Conservation (phyloP, 2,329 filamentous ascomycete species). For the Byssochlamys sp. region DNA sequence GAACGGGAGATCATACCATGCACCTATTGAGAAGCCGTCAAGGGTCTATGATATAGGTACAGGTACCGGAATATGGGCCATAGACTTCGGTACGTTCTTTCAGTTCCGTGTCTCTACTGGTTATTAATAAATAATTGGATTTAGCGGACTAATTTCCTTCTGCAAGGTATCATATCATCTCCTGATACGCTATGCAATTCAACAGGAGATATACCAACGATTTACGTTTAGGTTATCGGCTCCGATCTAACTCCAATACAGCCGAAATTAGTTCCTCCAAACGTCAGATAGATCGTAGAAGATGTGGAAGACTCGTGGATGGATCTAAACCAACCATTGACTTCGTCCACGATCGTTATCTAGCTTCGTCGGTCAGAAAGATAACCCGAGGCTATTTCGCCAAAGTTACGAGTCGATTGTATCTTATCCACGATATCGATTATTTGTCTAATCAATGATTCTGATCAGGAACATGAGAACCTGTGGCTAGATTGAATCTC, state of each 20-base stretch:
- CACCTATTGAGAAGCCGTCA: conserved; percentile 10
- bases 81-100: conserved; percentile 9
- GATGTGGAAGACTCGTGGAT: too few relatives aligned
- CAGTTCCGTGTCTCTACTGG: conserved; percentile 1
- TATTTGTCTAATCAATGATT: too few relatives aligned
- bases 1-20: conserved; percentile 9
- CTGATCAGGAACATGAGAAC: too few relatives aligned
- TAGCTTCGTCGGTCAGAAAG: too few relatives aligned
- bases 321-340: too few relatives aligned
- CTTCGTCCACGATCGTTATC: too few relatives aligned
- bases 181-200: neutral
- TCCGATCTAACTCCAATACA: conserved; percentile 22
- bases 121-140: neutral
- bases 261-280: conserved; percentile 3
- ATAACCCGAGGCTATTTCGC: too few relatives aligned
- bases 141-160: conserved; percentile 19
- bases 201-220: neutral
- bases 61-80: conserved; percentile 8
- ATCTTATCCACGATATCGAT: too few relatives aligned
- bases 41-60: conserved; percentile 12
- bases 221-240: conserved; percentile 8
- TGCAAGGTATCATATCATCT: conserved; percentile 6
- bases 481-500: conserved; percentile 38
- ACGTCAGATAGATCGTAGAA: too few relatives aligned
- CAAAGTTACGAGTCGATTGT: too few relatives aligned